Percentiles rank a stretch among this genome's conserved stretches.
phyloP scores from a whole-genome alignment of 2,329 filamentous ascomycete genomes.

The Ophiocordyceps australis region DNA sequence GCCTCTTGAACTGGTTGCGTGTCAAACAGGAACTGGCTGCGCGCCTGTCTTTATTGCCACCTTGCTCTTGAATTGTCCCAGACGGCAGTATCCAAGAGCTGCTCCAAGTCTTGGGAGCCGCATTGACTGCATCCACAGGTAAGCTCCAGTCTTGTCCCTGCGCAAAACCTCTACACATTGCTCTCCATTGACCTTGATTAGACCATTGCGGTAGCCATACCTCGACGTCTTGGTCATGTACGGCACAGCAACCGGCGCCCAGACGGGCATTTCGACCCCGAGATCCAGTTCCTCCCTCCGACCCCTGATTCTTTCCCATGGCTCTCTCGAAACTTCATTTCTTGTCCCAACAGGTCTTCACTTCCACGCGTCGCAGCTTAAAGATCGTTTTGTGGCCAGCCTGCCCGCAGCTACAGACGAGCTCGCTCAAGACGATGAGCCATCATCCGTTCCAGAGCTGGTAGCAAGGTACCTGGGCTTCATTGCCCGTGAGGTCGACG shows the following conservation, averaged over 20 bases:
- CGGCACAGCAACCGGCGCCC: conserved; percentile 63
- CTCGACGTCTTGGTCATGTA: too few species aligned
- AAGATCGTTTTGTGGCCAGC: conserved; percentile 72
- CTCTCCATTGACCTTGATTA: too few species aligned
- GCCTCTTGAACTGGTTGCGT: too few species aligned
- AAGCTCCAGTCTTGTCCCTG: too few species aligned
- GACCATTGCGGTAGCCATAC: too few species aligned
- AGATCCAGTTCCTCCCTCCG: conserved; percentile 85
- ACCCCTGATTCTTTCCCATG: conserved; percentile 78
- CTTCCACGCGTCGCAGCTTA: conserved; percentile 88
- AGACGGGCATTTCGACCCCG: conserved; percentile 94
- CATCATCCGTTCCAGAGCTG: conserved; percentile 85
- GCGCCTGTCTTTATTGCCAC: too few species aligned
- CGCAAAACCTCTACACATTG: too few species aligned
- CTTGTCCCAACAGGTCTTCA: conserved; percentile 89
- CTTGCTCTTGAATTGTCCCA: too few species aligned
- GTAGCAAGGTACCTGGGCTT: conserved; percentile 89
- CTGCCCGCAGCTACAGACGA: conserved; percentile 89
- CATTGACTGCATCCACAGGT: too few species aligned
- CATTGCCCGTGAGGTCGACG: conserved; percentile 73
- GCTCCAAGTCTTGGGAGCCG: too few species aligned
- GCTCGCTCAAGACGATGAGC: conserved; percentile 94
- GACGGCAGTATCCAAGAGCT: too few species aligned
- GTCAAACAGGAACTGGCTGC: too few species aligned
- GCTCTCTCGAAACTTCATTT: conserved; percentile 90